A percentile compares a stretch with the other conserved stretches of the same genome.
These are phyloP conservation scores for Phytophthora pini DNA, from an alignment of 352 stramenopile genomes.

Conservation along the genomic window DNA sequence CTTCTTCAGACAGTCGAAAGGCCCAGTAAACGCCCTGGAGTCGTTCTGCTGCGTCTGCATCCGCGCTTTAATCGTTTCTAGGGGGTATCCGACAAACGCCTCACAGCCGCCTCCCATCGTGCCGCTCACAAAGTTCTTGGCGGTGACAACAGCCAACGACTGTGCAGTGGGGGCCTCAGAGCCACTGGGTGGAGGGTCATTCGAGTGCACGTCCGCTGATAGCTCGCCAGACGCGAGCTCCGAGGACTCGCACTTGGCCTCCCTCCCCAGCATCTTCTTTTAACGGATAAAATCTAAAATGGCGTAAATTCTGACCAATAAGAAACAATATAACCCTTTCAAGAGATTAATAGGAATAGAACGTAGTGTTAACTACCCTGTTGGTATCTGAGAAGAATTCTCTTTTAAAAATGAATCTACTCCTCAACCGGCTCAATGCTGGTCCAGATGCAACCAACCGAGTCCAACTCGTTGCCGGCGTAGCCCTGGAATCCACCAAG, in stretches of 20 bases:
- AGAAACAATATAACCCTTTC: no score
- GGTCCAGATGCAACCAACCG: slow-evolving; percentile 8
- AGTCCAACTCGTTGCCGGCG: slow-evolving; percentile 5
- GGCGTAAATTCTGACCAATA: no score
- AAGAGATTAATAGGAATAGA: no score
- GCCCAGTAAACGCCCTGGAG: slow-evolving; percentile 41
- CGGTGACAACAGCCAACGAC: slow-evolving; percentile 56
- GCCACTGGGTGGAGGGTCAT: background rate
- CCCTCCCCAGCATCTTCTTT: slow-evolving; percentile 8
- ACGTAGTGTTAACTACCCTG: no score
- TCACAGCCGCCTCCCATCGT: slow-evolving; percentile 64
- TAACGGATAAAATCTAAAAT: background rate
- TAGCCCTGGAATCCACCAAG: background rate
- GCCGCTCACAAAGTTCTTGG: slow-evolving; percentile 72
- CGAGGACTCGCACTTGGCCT: slow-evolving; percentile 30
- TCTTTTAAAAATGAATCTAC: no score
- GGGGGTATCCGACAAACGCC: slow-evolving; percentile 67
- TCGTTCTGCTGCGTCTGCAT: slow-evolving; percentile 66
- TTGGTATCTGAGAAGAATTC: no score
- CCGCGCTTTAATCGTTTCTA: slow-evolving; percentile 74
- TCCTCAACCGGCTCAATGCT: background rate
- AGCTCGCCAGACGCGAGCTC: slow-evolving; percentile 33
- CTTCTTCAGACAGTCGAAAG: slow-evolving; percentile 64
- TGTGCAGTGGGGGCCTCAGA: slow-evolving; percentile 18
- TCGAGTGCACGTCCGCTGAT: slow-evolving; percentile 17